Evolutionary conservation across 768 basidiomycete genomes (phyloP), one percentile per base, ranked within the genome.

Genomic region (Hortiboletus flavorubellus): DNA sequence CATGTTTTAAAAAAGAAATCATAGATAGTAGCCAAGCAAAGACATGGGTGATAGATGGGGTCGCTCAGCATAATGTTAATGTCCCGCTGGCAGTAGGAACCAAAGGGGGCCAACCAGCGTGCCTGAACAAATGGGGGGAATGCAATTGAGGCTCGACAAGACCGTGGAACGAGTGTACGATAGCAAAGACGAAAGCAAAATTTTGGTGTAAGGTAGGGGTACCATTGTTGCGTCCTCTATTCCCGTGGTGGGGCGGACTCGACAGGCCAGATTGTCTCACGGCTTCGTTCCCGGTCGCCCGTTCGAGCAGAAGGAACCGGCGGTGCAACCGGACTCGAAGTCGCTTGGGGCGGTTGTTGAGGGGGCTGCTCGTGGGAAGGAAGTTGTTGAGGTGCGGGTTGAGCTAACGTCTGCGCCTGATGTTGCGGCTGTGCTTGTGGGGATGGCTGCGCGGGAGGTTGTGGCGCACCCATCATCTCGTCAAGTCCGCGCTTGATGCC

Each of bases 401-500:
- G 67, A 30, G 64, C 48, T 18, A 70, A 47, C 31, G 59, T 23
- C 48, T 69, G 67, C 3, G 53, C 33, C 33, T 60, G 67, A 15
- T 61, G 66, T 14, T 63, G 65, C 11, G 65, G 59, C 59, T 67
- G 69, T 63, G 56, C 44, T 37, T 51, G 65, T 23, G 53, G 65
- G 18, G 66, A 55, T 0, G 58, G 53, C 64, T 62, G 65, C 5
- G 62, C 54, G 40, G 68, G 46, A 31, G 62, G 65, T 44, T 62
- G 72, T 47, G 68, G 60, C 37, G 59, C 60, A 42, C 61, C 78
- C 61, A 81, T 75, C 81, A 89, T 84, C 67, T 92, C 89, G 51
- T 91, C 90, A 62, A 93, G 75, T 23, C 84, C 87, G 60, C 84
- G 79, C 75, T 84, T 84, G 66, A 93, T 74, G 23, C 84, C 83